Evolutionary conservation across 768 basidiomycete genomes (phyloP).

Genomic region (Mycena olivaceomarginata): DNA sequence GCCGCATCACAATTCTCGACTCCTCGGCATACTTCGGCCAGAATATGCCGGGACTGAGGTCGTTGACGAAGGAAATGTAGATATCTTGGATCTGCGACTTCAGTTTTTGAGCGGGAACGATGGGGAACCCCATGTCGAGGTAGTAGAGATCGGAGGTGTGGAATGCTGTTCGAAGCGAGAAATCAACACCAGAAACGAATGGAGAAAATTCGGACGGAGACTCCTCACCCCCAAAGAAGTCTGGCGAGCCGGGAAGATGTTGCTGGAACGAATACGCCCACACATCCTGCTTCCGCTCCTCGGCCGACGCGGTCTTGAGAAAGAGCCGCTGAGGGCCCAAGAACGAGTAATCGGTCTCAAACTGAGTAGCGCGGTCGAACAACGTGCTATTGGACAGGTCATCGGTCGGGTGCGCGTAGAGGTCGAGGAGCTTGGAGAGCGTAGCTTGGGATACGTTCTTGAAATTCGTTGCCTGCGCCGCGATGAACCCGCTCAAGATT

Average conservation of each 20-base stretch:
- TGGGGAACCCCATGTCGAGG: slow-evolving; percentile 21
- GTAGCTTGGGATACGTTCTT: slow-evolving; percentile 20
- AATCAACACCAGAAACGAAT: no score
- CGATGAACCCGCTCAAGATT: slow-evolving; percentile 6
- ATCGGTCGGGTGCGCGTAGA: slow-evolving; percentile 23
- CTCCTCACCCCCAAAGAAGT: slow-evolving; percentile 17
- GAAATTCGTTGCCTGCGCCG: neutral
- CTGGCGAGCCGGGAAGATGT: neutral
- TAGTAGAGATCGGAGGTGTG: slow-evolving; percentile 27
- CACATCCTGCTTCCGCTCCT: slow-evolving; percentile 8
- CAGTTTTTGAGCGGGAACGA: neutral
- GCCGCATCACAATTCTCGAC: neutral
- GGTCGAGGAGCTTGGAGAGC: slow-evolving; percentile 5
- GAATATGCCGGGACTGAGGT: slow-evolving; percentile 7
- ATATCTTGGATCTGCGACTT: slow-evolving; percentile 22
- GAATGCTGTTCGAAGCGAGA: slow-evolving; percentile 9
- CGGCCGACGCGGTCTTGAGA: slow-evolving; percentile 3
- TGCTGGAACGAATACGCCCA: slow-evolving; percentile 29
- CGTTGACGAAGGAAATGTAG: slow-evolving; percentile 23
- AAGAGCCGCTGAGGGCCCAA: slow-evolving; percentile 22
- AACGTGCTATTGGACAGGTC: slow-evolving; percentile 16
- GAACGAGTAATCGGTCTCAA: slow-evolving; percentile 9
- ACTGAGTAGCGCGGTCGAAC: slow-evolving; percentile 22
- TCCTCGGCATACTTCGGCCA: slow-evolving; percentile 20
- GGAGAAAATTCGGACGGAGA: neutral